Base-by-base conservation (phyloP, 768 basidiomycete genomes). In the Rhodotorula babjevae region DNA sequence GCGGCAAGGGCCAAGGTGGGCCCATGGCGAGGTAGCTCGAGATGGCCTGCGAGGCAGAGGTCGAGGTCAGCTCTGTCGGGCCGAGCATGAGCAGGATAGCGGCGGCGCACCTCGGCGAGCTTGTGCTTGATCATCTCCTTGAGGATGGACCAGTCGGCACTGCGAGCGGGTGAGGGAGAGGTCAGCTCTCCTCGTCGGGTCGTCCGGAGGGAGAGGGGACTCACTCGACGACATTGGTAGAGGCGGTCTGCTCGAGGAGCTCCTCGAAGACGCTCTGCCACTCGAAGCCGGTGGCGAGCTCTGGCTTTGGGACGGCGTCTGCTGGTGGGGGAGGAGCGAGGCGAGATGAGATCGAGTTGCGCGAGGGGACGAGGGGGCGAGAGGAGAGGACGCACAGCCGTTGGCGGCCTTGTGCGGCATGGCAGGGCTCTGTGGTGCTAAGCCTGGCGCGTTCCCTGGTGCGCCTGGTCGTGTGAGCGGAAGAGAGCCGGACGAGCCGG, bases 91-190 rank as follows among this genome's bases (percentile, higher is more conserved):
- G 27, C 42, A 15, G 44, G 27, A 27, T 46, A 65, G 59, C 42
- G 75, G 74, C 56, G n/a, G 65, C 76, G 60, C 74, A 91, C 91
- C 83, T 90, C 82, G 77, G 85, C 81, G 19, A 92, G 83, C 80
- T 87, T 90, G 79, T 84, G 79, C 80, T 91, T 91, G 79, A 93
- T 86, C 66, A 87, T 86, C 77, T 88, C 85, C 52, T 89, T 86
- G 57, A 93, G 83, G 53, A 84, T 80, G 29, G 83, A 77, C 92
- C 91, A 93, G 78, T 90, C 88, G 77, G 83, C 82, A 77, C 89
- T 89, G 81, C 56, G 63, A 69, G 61, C 59, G 59, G 59, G 36
- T 4, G n/a, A 33, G 31, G 36, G 49, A 47, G 10, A 15, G 5
- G n/a, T 50, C 53, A 52, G 63, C 40, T 63, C 55, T 69, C 61